These are phyloP conservation scores for Marasmius tenuissimus DNA, from an alignment of 1,284 basidiomycete genomes.

Conservation along the genomic window DNA sequence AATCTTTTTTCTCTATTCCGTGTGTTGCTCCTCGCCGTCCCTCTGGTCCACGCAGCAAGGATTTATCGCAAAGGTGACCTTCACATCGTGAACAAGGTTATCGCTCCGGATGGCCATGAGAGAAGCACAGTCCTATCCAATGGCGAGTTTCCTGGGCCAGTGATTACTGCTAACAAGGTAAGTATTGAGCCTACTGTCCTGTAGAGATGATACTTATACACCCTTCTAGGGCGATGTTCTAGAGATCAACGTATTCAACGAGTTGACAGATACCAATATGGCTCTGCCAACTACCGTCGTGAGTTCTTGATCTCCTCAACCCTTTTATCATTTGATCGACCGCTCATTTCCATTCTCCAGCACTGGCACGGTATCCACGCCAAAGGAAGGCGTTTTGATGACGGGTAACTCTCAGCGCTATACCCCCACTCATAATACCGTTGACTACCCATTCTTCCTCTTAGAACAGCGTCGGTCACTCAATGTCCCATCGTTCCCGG, in stretches of 20 bases:
- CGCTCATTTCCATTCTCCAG: background rate
- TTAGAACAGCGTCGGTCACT: slow-evolving; percentile 17
- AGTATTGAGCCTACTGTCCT: background rate
- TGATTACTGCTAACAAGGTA: slow-evolving; percentile 7
- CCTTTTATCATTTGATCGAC: background rate
- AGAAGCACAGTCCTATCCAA: background rate
- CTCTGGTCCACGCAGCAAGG: no score
- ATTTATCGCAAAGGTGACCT: background rate
- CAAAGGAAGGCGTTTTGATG: slow-evolving; percentile 7
- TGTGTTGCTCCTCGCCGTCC: no score
- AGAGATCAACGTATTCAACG: slow-evolving; percentile 8
- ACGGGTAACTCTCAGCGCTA: background rate
- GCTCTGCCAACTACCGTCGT: slow-evolving; percentile 7
- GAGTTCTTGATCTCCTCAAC: background rate
- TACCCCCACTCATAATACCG: no score
- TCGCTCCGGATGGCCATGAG: background rate
- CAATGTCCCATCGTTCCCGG: slow-evolving; percentile 11
- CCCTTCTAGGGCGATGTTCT: slow-evolving; percentile 3
- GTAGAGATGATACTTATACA: background rate
- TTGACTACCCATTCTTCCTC: no score
- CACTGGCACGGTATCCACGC: slow-evolving; percentile 15
- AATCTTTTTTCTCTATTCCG: no score
- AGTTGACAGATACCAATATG: slow-evolving; percentile 7
- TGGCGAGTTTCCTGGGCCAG: background rate
- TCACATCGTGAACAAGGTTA: background rate